Base-by-base conservation (phyloP, 495 filamentous ascomycete species). In the Penicillium fimorum region DNA sequence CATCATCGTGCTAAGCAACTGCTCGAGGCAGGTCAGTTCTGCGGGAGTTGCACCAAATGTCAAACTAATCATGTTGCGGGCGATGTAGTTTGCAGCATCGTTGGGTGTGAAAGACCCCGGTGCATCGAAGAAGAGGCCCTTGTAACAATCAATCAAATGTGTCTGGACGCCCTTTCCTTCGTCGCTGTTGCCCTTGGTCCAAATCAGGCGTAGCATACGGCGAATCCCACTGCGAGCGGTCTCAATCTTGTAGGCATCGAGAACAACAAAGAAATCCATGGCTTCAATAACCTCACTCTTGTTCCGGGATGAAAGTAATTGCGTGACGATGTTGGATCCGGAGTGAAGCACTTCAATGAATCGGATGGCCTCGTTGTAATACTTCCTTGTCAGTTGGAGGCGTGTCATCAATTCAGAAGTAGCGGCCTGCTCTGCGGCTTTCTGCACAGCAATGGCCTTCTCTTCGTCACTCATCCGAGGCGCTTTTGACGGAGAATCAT, bases 111-210 rank as follows among this genome's bases (percentile, higher is more conserved):
- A 96, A 32, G 82, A 82, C 47, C 90, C 89, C 0, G 94, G 94
- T 1, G 94, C 92, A 68, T 93, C 88, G 62, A 99, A 97, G 74
- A 97, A 99, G 8, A 99, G 79, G 17, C 89, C 84, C 70, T 89
- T 94, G 77, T 99, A 99, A 66, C 90, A 96, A 60, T 97, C 95
- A 56, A 99, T 96, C 17, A 99, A 82, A 72, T 97, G 95, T 3
- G 89, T 89, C 66, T 97, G 94, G 3, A 99, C 92, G 43, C 94
- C 94, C 72, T 99, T 99, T 53, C 94, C 94, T 79, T 99, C 94
- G 65, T 99, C 94, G 63, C 90, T 96, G 72, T 97, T 97, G 50
- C 93, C 94, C 73, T 99, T 99, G 18, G 95, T 97, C 94, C 94
- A 99, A 69, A 99, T 97, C 40, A 97, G 78, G 40, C 91, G 83